Conservation (phyloP, 1,139 yeast species). For the Saccharomyces hybrid region DNA sequence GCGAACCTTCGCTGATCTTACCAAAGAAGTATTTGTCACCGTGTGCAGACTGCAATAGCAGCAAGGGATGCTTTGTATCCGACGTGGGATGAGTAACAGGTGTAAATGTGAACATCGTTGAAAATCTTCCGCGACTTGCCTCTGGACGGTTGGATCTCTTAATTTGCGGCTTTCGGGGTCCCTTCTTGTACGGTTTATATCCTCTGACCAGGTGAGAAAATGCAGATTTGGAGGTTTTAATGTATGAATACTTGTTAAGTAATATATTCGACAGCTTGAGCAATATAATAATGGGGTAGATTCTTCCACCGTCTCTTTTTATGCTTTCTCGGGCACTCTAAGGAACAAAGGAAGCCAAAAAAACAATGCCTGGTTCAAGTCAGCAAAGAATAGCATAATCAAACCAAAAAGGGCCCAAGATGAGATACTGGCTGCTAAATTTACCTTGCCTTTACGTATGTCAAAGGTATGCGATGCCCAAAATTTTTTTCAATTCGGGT, state of each 20-base stretch:
- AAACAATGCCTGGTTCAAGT: neutral
- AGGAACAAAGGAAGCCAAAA: neutral
- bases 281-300: neutral
- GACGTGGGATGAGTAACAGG: constrained; percentile 48
- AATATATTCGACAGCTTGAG: neutral
- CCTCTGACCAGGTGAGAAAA: neutral
- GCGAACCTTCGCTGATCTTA: constrained; percentile 77
- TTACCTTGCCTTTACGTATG: neutral
- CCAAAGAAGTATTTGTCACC: constrained; percentile 66
- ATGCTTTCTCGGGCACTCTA: neutral
- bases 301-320: neutral
- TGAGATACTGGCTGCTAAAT: neutral
- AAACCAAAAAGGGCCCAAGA: neutral
- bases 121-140: constrained; percentile 2
- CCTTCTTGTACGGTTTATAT: neutral
- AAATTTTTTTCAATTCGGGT: neutral
- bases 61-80: constrained; percentile 53
- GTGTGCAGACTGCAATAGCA: constrained; percentile 42
- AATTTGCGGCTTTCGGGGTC: neutral
- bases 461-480: neutral
- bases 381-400: no score
- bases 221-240: neutral
- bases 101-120: constrained; percentile 32
- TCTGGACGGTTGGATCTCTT: neutral
- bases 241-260: neutral